phyloP scores from a whole-genome alignment of 1,284 basidiomycete species.

The Quambalaria eucalypti region DNA sequence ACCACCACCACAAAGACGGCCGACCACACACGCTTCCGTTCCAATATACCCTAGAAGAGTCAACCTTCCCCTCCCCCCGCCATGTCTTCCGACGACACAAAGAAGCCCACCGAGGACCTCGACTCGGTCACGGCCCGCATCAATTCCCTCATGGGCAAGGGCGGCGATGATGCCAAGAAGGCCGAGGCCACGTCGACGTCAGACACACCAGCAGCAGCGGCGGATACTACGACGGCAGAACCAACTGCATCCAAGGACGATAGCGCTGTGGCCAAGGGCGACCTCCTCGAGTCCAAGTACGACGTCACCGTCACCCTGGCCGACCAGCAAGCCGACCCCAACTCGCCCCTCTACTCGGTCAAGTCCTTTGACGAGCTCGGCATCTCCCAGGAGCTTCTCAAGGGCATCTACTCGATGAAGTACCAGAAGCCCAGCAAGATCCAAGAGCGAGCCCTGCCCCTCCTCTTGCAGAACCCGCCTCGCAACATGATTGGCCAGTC shows the following conservation, averaged over 20 bases:
- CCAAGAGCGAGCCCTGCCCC: slow-evolving; percentile 89
- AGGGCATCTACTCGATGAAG: slow-evolving; percentile 91
- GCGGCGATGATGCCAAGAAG: background rate
- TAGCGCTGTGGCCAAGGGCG: background rate
- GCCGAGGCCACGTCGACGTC: slow-evolving; percentile 5
- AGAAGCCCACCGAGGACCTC: slow-evolving; percentile 15
- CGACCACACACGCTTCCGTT: too few relatives aligned
- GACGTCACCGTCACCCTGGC: slow-evolving; percentile 80
- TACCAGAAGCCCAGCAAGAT: slow-evolving; percentile 98
- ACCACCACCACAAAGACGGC: background rate
- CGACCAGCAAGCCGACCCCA: slow-evolving; percentile 90
- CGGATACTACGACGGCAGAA: background rate
- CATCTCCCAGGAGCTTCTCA: slow-evolving; percentile 64
- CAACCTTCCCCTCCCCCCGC: background rate
- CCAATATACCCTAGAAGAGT: too few relatives aligned
- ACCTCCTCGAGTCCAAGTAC: slow-evolving; percentile 33
- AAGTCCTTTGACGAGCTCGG: slow-evolving; percentile 74
- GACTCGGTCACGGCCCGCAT: slow-evolving; percentile 27
- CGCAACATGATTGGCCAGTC: slow-evolving; percentile 99
- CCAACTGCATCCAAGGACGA: background rate
- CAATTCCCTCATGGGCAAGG: slow-evolving; percentile 22
- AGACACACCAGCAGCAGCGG: slow-evolving; percentile 5
- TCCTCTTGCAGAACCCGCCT: slow-evolving; percentile 85
- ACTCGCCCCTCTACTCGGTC: slow-evolving; percentile 85
- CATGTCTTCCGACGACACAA: background rate